Conservation (phyloP, 2,329 filamentous ascomycete species). For the Penicillium sp. region DNA sequence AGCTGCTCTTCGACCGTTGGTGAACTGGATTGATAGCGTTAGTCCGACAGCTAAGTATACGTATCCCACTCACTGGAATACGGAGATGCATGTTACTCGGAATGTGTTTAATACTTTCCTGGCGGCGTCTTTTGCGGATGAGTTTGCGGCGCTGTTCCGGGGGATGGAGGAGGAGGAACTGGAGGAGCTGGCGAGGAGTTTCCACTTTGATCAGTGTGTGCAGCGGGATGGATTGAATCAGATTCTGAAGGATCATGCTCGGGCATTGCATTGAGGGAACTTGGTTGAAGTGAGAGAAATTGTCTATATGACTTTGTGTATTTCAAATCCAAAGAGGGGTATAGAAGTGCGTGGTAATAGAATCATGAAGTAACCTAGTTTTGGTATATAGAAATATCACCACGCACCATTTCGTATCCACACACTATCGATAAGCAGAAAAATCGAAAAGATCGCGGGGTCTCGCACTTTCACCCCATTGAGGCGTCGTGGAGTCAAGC, state of each 20-base stretch:
- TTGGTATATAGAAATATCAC: not conserved
- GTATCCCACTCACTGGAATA: slow-evolving; percentile 59
- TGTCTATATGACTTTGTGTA: not conserved
- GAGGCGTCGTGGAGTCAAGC: slow-evolving; percentile 18
- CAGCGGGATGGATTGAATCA: slow-evolving; percentile 59
- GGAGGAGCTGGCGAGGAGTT: slow-evolving; percentile 61
- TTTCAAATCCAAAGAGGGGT: not conserved
- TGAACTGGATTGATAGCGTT: slow-evolving; percentile 53
- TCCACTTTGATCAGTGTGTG: slow-evolving; percentile 61
- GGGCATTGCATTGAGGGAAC: slow-evolving; percentile 11
- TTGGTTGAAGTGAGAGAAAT: not conserved
- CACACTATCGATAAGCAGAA: slow-evolving; percentile 38
- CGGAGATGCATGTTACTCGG: slow-evolving; percentile 57
- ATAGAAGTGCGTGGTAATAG: slow-evolving; percentile 12
- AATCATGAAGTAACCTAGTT: not conserved
- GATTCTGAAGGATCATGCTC: slow-evolving; percentile 55
- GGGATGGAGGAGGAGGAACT: slow-evolving; percentile 59
- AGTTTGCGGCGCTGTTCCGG: slow-evolving; percentile 62
- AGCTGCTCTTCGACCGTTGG: slow-evolving; percentile 51
- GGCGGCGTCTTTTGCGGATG: slow-evolving; percentile 58
- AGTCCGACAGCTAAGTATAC: slow-evolving; percentile 49
- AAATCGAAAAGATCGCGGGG: slow-evolving; percentile 37
- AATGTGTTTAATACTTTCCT: slow-evolving; percentile 57
- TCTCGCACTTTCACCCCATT: slow-evolving; percentile 27
- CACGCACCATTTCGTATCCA: slow-evolving; percentile 22